Percentiles rank a stretch among this genome's conserved stretches.
phyloP scores from a whole-genome alignment of 768 basidiomycete species.

The Mycena floridula region DNA sequence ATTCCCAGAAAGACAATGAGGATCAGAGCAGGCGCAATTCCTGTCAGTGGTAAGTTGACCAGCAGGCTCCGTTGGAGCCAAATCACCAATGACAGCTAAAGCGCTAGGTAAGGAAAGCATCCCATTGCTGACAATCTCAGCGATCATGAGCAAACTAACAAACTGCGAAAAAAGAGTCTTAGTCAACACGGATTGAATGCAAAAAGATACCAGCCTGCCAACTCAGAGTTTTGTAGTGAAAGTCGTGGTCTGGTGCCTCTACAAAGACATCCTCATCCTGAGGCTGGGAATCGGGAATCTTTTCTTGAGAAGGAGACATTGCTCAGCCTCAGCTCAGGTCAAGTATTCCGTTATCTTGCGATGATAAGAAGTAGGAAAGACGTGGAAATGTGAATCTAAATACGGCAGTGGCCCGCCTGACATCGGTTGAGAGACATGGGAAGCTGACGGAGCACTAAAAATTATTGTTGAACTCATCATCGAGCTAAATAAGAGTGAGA shows the following conservation, averaged over 20 bases:
- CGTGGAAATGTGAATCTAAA: too few species aligned
- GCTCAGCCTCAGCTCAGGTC: too few species aligned
- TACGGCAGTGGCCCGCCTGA: too few species aligned
- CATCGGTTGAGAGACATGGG: too few species aligned
- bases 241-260: slow-evolving; percentile 35
- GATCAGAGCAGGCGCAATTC: slow-evolving; percentile 45
- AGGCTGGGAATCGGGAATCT: too few species aligned
- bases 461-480: too few species aligned
- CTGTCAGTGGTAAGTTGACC: slow-evolving; percentile 15
- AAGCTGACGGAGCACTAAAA: too few species aligned
- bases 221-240: slow-evolving; percentile 47
- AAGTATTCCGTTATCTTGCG: too few species aligned
- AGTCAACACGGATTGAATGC: not conserved
- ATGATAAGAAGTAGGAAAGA: too few species aligned
- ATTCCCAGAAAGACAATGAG: slow-evolving; percentile 46
- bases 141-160: slow-evolving; percentile 46
- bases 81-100: slow-evolving; percentile 42
- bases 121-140: slow-evolving; percentile 52
- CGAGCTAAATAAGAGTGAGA: too few species aligned
- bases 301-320: too few species aligned
- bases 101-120: slow-evolving; percentile 48
- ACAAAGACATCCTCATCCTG: slow-evolving; percentile 40
- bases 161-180: slow-evolving; percentile 23
- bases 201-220: slow-evolving; percentile 33
- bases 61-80: not conserved